Conservation (phyloP, 208 protist genomes). For the Wallacemonas sp. region DNA sequence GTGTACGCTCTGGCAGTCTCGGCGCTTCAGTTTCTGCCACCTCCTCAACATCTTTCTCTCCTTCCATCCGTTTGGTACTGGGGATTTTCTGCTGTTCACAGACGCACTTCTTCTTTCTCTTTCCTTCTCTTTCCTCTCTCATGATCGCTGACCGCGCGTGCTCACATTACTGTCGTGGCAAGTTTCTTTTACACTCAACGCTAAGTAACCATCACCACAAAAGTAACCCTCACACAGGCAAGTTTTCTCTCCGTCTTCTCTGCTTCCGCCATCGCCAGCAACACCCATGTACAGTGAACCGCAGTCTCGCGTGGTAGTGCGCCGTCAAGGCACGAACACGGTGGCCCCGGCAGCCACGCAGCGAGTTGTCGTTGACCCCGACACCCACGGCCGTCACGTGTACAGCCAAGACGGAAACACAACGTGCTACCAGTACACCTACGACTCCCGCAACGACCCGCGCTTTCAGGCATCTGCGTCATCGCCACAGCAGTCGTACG, state of each 20-base stretch:
- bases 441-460: conserved; percentile 6
- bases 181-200: not conserved
- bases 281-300: no score
- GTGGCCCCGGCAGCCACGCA: no score
- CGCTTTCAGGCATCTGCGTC: not conserved
- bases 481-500: not conserved
- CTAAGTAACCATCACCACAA: no score
- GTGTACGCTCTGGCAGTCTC: no score
- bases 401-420: not conserved
- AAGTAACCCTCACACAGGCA: no score
- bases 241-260: no score
- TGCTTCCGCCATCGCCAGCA: no score
- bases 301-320: no score
- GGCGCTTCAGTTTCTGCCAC: no score
- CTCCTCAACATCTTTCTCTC: not conserved
- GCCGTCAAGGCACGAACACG: no score
- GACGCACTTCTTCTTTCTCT: conserved; percentile 3
- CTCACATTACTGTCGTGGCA: not conserved
- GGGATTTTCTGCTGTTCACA: conserved; percentile 2
- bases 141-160: not conserved
- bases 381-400: not conserved
- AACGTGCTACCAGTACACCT: conserved; percentile 10
- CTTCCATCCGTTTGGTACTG: no score
- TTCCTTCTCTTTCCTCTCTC: not conserved
- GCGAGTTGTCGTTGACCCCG: not conserved